phyloP scores from a whole-genome alignment of 2,329 filamentous ascomycete species.

The Arthrobotrys conoides region DNA sequence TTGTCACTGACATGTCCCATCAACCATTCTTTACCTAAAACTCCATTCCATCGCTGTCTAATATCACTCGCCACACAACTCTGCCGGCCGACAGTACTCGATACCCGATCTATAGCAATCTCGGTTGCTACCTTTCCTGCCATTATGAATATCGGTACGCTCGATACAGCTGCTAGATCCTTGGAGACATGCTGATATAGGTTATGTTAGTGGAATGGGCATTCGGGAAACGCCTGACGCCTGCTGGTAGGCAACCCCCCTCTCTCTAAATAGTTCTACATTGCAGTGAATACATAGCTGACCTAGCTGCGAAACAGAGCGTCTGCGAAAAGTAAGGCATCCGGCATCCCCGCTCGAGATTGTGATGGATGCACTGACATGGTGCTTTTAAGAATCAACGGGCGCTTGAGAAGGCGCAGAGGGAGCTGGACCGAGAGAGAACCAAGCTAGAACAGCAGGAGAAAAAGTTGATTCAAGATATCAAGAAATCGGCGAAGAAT shows the following conservation, averaged over 20 bases:
- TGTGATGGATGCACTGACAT: conserved; percentile 17
- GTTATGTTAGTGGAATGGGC: conserved; percentile 82
- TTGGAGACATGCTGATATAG: conserved; percentile 30
- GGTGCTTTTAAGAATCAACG: conserved; percentile 78
- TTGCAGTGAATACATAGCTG: conserved; percentile 15
- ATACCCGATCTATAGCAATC: conserved; percentile 10
- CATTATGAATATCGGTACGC: conserved; percentile 56
- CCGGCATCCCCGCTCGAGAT: not conserved
- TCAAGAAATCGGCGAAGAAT: conserved; percentile 98
- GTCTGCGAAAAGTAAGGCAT: conserved; percentile 68
- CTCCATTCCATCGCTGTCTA: conserved; percentile 8
- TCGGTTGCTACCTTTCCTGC: not conserved
- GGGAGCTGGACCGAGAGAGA: conserved; percentile 93
- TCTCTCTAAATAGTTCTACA: not conserved
- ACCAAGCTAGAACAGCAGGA: conserved; percentile 98
- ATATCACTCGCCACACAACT: conserved; percentile 21
- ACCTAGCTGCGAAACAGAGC: conserved; percentile 65
- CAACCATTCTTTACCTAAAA: conserved; percentile 10
- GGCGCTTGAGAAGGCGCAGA: conserved; percentile 95
- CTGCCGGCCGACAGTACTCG: conserved; percentile 1
- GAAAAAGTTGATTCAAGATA: conserved; percentile 94
- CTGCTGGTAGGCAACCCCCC: conserved; percentile 66
- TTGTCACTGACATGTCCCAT: not conserved
- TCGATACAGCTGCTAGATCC: conserved; percentile 2
- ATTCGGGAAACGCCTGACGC: conserved; percentile 99